Conservation (phyloP, 1,139 yeast genomes). For the Zygotorulaspora mrakii region DNA sequence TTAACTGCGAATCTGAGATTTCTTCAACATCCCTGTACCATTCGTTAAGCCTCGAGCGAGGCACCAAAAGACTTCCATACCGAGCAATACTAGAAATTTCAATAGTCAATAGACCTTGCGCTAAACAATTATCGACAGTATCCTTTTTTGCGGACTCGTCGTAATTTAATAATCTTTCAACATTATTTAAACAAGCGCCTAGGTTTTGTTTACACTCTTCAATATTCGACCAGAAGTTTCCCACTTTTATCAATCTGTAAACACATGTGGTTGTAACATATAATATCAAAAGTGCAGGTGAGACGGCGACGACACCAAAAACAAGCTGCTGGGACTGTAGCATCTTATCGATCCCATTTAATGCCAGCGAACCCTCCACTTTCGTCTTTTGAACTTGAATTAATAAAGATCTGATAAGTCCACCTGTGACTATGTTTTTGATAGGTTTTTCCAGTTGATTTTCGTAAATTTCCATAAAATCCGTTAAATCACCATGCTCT, state of each 20-base stretch:
- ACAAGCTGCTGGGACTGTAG: conserved; percentile 88
- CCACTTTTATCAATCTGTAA: conserved; percentile 24
- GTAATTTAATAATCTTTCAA: conserved; percentile 50
- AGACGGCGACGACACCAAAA: conserved; percentile 83
- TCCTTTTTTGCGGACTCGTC: conserved; percentile 20
- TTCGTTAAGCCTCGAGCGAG: conserved; percentile 44
- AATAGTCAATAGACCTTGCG: conserved; percentile 50
- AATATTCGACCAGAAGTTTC: conserved; percentile 28
- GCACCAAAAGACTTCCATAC: conserved; percentile 48
- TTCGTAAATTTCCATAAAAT: conserved; percentile 79
- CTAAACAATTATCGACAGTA: conserved; percentile 28
- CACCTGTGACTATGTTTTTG: conserved; percentile 59
- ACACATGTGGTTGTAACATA: conserved; percentile 19
- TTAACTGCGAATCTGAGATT: conserved; percentile 38
- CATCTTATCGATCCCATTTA: conserved; percentile 84
- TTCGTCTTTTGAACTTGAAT: conserved; percentile 93
- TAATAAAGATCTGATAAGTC: conserved; percentile 67
- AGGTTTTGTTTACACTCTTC: conserved; percentile 35
- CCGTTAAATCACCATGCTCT: conserved; percentile 68
- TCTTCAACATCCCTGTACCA: conserved; percentile 59
- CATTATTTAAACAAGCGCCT: conserved; percentile 50
- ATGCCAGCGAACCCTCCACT: conserved; percentile 89
- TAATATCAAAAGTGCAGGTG: conserved; percentile 66
- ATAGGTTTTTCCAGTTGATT: conserved; percentile 68
- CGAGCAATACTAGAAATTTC: conserved; percentile 55